Evolutionary conservation across 192 early-diverging fungal species (phyloP).

Genomic region (Coemansia sp.): DNA sequence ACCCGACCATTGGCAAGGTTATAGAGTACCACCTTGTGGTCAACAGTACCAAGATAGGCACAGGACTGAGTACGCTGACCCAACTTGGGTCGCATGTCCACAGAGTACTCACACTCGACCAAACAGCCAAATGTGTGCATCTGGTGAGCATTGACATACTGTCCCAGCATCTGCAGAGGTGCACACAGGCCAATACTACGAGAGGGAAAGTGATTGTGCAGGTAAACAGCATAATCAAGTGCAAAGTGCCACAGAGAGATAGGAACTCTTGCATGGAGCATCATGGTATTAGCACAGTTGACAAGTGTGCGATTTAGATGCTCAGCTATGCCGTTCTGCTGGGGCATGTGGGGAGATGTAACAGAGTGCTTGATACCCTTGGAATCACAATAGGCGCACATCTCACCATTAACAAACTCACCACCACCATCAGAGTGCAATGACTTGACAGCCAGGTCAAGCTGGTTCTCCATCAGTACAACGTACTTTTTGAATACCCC

Average conservation of each 20-base stretch:
- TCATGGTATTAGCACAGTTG: not conserved
- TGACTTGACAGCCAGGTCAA: constrained; percentile 4
- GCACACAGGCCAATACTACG: not conserved
- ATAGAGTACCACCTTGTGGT: not conserved
- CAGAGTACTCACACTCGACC: not conserved
- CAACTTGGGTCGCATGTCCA: constrained; percentile 4
- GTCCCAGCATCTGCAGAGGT: not conserved
- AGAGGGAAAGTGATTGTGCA: not conserved
- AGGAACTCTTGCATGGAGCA: not conserved
- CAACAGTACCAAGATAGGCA: not conserved
- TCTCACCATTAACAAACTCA: no score
- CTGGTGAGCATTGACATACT: not conserved
- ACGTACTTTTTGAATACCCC: not conserved
- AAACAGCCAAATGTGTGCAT: not conserved
- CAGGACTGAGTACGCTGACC: not conserved
- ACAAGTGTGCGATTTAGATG: constrained; percentile 10
- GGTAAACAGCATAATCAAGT: not conserved
- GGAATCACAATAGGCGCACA: no score
- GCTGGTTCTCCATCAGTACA: constrained; percentile 14
- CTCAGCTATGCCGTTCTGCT: no score
- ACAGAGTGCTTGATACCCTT: no score
- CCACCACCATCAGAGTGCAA: constrained; percentile 23
- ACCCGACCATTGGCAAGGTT: not conserved
- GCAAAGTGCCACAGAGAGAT: constrained; percentile 2
- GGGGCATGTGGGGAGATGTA: no score